A percentile compares a stretch with the other conserved stretches of the same genome.
These are phyloP conservation scores for Petunia secreta DNA, from an alignment of 257 asterid genomes.

Conservation along the genomic window DNA sequence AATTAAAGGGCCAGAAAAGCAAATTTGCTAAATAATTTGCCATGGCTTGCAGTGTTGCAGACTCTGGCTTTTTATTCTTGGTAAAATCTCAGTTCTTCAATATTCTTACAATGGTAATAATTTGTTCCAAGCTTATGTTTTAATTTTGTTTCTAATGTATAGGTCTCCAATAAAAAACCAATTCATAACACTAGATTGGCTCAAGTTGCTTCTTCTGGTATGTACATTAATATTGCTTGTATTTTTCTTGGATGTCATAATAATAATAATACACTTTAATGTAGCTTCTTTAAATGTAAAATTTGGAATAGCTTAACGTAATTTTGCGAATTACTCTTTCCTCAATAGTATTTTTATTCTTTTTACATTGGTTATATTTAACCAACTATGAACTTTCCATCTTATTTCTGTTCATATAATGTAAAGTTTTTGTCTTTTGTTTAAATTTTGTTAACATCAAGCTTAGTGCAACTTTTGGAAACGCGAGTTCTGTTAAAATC, in stretches of 20 bases:
- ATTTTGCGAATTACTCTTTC: background rate
- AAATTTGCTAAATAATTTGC: background rate
- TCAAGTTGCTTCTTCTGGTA: conserved; percentile 63
- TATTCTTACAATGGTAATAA: background rate
- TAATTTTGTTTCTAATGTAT: conserved; percentile 23
- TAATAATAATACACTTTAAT: background rate
- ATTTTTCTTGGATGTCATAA: too few species aligned
- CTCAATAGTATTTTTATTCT: background rate
- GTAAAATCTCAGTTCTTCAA: conserved; percentile 35
- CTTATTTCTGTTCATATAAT: background rate
- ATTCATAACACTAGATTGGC: conserved; percentile 46
- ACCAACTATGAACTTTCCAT: background rate
- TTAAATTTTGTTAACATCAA: background rate
- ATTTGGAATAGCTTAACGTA: background rate
- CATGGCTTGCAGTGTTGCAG: conserved; percentile 77
- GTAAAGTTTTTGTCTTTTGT: background rate
- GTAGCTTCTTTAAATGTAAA: background rate
- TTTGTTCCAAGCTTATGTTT: background rate
- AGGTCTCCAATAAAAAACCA: conserved; percentile 67
- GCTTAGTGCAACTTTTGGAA: background rate
- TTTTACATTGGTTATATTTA: too few species aligned
- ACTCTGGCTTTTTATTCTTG: conserved; percentile 64
- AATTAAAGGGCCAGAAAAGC: background rate
- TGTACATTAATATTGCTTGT: background rate
- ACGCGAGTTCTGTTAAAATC: background rate